A percentile compares a stretch with the other conserved stretches of the same genome.
These are phyloP conservation scores for Boletus speciosus DNA, from an alignment of 768 basidiomycete genomes.

Conservation along the genomic window DNA sequence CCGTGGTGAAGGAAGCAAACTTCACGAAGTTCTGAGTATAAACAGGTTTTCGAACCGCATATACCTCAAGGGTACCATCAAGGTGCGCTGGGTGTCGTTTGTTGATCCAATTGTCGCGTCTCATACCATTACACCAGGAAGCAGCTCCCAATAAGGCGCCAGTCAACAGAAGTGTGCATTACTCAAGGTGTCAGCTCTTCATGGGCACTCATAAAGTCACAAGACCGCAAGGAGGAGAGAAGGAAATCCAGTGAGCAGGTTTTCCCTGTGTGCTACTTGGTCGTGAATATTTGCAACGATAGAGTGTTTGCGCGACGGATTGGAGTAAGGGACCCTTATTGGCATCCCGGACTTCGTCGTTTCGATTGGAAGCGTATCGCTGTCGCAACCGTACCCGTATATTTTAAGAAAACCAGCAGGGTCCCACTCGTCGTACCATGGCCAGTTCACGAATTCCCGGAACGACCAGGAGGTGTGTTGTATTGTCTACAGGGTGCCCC, in stretches of 20 bases:
- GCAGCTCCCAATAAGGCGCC: conserved; percentile 21
- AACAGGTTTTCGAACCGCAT: conserved; percentile 70
- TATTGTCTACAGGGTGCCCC: neutral
- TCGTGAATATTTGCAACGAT: conserved; percentile 1
- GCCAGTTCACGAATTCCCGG: conserved; percentile 53
- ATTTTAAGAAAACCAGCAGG: conserved; percentile 34
- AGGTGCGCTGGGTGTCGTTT: conserved; percentile 21
- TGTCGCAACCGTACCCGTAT: conserved; percentile 58
- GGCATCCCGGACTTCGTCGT: conserved; percentile 50
- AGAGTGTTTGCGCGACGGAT: conserved; percentile 80
- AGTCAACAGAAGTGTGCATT: conserved; percentile 49
- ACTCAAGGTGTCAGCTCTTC: conserved; percentile 78
- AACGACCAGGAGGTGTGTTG: conserved; percentile 30
- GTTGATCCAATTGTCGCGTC: neutral
- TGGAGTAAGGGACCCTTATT: conserved; percentile 56
- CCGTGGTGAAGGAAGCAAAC: conserved; percentile 56
- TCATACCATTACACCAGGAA: conserved; percentile 16
- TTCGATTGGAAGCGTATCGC: conserved; percentile 76
- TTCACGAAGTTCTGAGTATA: conserved; percentile 71
- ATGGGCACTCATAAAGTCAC: conserved; percentile 53
- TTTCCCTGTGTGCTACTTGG: neutral
- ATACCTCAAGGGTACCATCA: conserved; percentile 46
- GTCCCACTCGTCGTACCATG: conserved; percentile 56
- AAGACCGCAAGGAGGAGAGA: conserved; percentile 31
- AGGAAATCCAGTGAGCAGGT: conserved; percentile 44